Evolutionary conservation across 805 yeast species (phyloP), one percentile per base, ranked within the genome.

Genomic region (Candida maltosa): DNA sequence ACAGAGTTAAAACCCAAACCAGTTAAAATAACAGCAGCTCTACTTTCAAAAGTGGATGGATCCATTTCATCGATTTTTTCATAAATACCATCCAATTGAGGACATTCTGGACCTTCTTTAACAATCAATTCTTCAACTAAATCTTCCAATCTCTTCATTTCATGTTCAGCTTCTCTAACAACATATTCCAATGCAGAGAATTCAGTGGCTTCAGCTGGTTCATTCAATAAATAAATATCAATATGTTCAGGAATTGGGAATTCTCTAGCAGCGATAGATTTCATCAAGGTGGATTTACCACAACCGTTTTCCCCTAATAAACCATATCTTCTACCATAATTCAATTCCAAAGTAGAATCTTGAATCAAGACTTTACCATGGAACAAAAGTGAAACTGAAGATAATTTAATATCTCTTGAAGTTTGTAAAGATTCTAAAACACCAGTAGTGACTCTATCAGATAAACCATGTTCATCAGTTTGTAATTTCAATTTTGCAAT

Each of bases 361-460:
- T 87, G 96, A 51, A 91, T 76, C 59, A 93, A 71, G 38, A 93
- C 97, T 61, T 89, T 91, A 70, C 98, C 98, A 66, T 93, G 98
- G 82, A 93, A 93, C 48, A 88, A 77, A 48, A 91, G 73, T 6
- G 97, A 87, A 28, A 88, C 86, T 33, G 96, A 85, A 14, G 91
- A 80, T 52, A 91, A 60, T 69, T 93, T 93, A 57, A 93, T 69
- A 81, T 93, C 98, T 65, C 97, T 81, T 12, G 97, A 87, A 19
- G 97, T 89, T 27, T 62, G 76, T 58, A 93, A 72, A 35, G 96
- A 86, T 39, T 83, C 89, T 58, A 93, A 73, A 31, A 93, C 98
- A 75, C 98, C 98, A 29, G 98, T 91, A 49, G 91, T 85, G 47
- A 91, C 98, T 73, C 98, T 86, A 65, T 91, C 98, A 30, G 96